These are phyloP conservation scores for Coleophoma cylindrospora DNA, from an alignment of 2,329 filamentous ascomycete genomes.

Conservation along the genomic window DNA sequence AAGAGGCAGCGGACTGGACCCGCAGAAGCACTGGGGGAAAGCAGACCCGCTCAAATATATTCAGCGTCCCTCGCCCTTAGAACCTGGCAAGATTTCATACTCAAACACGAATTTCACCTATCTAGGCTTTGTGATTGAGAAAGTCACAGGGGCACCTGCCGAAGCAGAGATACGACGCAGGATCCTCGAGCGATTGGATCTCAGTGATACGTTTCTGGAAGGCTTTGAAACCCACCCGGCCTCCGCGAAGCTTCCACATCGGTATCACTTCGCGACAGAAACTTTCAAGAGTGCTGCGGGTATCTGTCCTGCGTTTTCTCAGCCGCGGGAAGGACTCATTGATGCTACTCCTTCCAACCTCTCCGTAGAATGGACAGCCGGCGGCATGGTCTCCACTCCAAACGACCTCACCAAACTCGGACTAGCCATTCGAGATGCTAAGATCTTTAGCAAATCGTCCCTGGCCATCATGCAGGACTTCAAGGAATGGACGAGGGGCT, in stretches of 20 bases:
- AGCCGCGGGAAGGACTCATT: background rate
- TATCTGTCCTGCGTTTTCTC: background rate
- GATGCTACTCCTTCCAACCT: background rate
- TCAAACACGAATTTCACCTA: slow-evolving; percentile 5
- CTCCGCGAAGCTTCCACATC: background rate
- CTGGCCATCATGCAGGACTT: background rate
- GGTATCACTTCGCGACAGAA: background rate
- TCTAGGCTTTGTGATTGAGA: slow-evolving; percentile 8
- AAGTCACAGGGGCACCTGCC: slow-evolving; percentile 3
- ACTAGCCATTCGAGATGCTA: background rate
- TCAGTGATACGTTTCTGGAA: slow-evolving; percentile 8
- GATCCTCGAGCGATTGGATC: slow-evolving; percentile 4
- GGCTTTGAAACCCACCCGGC: background rate
- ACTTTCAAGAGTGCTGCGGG: background rate
- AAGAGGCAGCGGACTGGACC: slow-evolving; percentile 4
- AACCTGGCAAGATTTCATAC: slow-evolving; percentile 3
- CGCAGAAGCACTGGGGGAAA: slow-evolving; percentile 6
- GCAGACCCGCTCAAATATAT: slow-evolving; percentile 8
- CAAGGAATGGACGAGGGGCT: background rate
- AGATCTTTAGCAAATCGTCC: background rate
- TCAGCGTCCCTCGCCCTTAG: background rate
- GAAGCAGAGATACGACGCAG: slow-evolving; percentile 5
- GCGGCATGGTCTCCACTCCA: background rate
- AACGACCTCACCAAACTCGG: background rate
- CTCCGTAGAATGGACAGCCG: background rate